Percentiles rank a stretch among this genome's conserved stretches.
Conservation (phyloP, 2,329 filamentous ascomycete genomes). For the Fusarium austroafricanum region DNA sequence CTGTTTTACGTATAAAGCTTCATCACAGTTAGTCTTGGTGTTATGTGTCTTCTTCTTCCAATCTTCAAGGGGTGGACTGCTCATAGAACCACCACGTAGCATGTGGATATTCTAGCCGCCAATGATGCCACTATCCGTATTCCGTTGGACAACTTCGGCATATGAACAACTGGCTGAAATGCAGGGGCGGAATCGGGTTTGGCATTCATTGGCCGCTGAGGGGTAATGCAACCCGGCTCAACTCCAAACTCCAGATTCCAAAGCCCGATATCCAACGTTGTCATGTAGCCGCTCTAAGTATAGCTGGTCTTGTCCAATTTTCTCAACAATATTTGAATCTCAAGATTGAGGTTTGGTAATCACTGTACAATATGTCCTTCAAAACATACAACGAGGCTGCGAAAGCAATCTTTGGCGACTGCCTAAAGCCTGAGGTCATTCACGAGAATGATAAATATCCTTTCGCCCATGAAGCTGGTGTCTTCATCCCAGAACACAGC, state of each 20-base stretch:
- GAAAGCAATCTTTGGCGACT: conserved; percentile 49
- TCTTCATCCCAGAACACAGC: conserved; percentile 48
- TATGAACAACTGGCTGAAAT: neutral
- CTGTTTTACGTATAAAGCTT: neutral
- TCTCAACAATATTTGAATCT: neutral
- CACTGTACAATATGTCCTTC: conserved; percentile 6
- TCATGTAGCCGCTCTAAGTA: neutral
- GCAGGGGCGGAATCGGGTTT: neutral
- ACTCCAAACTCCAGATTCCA: conserved; percentile 1
- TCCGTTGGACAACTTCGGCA: neutral
- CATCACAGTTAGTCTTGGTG: too few relatives aligned
- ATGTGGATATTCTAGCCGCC: neutral
- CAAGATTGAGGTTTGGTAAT: too few relatives aligned
- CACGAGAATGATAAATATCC: conserved; percentile 54
- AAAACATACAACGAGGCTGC: conserved; percentile 27
- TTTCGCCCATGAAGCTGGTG: conserved; percentile 62
- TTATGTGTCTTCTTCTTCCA: too few relatives aligned
- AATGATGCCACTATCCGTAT: neutral
- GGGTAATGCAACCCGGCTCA: conserved; percentile 14
- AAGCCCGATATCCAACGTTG: conserved; percentile 1
- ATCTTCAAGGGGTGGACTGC: neutral
- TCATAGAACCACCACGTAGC: neutral
- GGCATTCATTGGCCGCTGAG: conserved; percentile 12
- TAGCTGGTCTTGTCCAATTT: neutral
- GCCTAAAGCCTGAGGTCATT: conserved; percentile 53